These are phyloP conservation scores for Ampelomyces quisqualis DNA, from an alignment of 2,329 filamentous ascomycete genomes.

Conservation along the genomic window DNA sequence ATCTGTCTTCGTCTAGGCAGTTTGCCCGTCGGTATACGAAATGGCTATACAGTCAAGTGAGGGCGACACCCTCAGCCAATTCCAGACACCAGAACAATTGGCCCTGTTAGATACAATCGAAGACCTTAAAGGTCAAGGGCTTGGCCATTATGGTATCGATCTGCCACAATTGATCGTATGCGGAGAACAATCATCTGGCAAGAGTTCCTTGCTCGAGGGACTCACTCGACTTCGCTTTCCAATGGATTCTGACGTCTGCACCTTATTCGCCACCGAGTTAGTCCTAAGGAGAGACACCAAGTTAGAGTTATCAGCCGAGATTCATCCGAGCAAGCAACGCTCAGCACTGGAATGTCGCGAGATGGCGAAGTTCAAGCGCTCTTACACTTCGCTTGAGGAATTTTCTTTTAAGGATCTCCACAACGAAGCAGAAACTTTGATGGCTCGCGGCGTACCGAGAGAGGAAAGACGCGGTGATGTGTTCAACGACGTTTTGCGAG, in stretches of 20 bases:
- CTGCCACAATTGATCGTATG: constrained; percentile 37
- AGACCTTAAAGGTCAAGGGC: constrained; percentile 42
- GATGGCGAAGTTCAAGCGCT: constrained; percentile 20
- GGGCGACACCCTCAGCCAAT: constrained; percentile 21
- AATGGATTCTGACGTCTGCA: constrained; percentile 57
- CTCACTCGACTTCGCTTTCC: constrained; percentile 60
- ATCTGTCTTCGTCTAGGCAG: constrained; percentile 3
- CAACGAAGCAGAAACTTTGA: constrained; percentile 52
- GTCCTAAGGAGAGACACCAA: constrained; percentile 50
- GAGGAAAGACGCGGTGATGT: constrained; percentile 6
- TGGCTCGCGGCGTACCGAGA: constrained; percentile 42
- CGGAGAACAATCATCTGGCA: constrained; percentile 34
- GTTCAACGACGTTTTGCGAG: constrained; percentile 30
- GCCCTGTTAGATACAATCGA: constrained; percentile 56
- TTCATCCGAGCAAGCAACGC: constrained; percentile 32
- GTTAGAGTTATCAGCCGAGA: constrained; percentile 48
- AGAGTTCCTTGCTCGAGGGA: constrained; percentile 35
- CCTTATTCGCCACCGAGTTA: constrained; percentile 63
- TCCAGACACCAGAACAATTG: constrained; percentile 39
- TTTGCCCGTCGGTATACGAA: background rate
- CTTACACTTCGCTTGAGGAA: constrained; percentile 20
- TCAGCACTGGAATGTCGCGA: constrained; percentile 11
- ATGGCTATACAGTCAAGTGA: constrained; percentile 15
- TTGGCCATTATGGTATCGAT: constrained; percentile 35
- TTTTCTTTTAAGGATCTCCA: constrained; percentile 50